Conservation (phyloP, 2,329 filamentous ascomycete genomes). For the Sporothrix brasiliensis region DNA sequence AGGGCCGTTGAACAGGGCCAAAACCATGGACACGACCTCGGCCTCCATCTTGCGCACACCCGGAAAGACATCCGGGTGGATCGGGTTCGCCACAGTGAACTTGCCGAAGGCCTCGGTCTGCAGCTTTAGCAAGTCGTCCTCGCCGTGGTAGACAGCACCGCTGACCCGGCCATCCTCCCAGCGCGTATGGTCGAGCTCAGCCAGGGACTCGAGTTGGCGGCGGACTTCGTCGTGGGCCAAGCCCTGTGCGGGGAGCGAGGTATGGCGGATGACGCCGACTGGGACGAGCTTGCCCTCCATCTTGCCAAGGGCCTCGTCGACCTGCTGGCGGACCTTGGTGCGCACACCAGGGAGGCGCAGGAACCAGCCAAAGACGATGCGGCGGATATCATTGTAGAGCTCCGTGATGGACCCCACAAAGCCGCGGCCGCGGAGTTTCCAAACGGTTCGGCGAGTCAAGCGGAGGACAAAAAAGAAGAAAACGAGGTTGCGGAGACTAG, state of each 20-base stretch:
- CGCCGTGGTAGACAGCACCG: conserved; percentile 95
- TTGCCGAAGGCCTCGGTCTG: conserved; percentile 92
- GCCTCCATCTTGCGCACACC: conserved; percentile 99
- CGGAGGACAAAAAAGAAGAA: conserved; percentile 87
- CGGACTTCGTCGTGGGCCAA: conserved; percentile 78
- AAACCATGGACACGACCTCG: conserved; percentile 93
- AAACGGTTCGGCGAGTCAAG: conserved; percentile 76
- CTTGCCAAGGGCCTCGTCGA: conserved; percentile 77
- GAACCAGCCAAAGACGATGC: conserved; percentile 81
- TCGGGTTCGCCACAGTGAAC: conserved; percentile 94
- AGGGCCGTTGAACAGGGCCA: conserved; percentile 86
- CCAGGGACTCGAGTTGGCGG: conserved; percentile 76
- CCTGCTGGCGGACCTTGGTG: conserved; percentile 79
- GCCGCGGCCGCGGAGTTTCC: conserved; percentile 87
- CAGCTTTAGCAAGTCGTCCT: conserved; percentile 75
- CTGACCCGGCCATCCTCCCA: conserved; percentile 97
- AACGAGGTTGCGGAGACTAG: conserved; percentile 79
- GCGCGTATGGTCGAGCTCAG: conserved; percentile 85
- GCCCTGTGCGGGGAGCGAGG: conserved; percentile 78
- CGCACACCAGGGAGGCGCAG: conserved; percentile 84
- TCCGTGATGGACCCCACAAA: conserved; percentile 76
- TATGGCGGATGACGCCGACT: conserved; percentile 66
- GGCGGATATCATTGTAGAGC: conserved; percentile 70
- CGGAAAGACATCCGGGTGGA: conserved; percentile 97
- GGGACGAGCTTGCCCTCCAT: conserved; percentile 83